Percentiles rank a stretch among this genome's conserved stretches.
Evolutionary conservation across 768 basidiomycete genomes (phyloP).

Genomic region (Fomitopsis serialis): DNA sequence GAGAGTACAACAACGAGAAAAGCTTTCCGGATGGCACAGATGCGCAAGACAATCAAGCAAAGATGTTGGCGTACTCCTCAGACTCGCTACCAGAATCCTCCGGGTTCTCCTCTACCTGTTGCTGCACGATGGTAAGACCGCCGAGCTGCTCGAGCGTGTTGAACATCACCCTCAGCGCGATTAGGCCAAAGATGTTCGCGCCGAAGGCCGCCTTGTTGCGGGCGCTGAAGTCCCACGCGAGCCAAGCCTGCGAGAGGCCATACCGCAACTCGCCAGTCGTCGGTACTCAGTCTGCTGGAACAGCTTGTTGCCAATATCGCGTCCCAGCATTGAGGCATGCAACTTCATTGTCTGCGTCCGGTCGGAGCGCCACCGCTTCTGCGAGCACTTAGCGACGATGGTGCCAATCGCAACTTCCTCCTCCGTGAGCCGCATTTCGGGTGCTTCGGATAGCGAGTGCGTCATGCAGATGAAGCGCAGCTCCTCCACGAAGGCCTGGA

Average conservation of each 20-base stretch:
- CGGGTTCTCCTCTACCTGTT: not conserved
- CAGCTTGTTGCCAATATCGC: constrained; percentile 40
- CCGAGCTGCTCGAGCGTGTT: constrained; percentile 47
- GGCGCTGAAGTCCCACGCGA: constrained; percentile 55
- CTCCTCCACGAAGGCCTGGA: constrained; percentile 55
- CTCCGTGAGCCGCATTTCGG: constrained; percentile 54
- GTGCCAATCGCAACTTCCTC: constrained; percentile 73
- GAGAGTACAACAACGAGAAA: no score
- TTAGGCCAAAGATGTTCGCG: constrained; percentile 59
- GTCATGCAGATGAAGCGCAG: constrained; percentile 65
- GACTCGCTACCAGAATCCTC: not conserved
- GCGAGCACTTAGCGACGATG: constrained; percentile 65
- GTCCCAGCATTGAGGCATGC: constrained; percentile 47
- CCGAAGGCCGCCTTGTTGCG: constrained; percentile 25
- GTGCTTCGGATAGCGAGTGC: constrained; percentile 55
- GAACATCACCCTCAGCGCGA: constrained; percentile 55
- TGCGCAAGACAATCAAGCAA: not conserved
- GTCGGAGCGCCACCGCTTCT: constrained; percentile 54
- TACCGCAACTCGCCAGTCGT: constrained; percentile 16
- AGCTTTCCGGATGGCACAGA: no score
- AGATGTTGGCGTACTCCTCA: not conserved
- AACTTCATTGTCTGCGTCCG: constrained; percentile 59
- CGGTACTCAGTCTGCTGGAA: constrained; percentile 8
- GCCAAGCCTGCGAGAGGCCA: constrained; percentile 52
- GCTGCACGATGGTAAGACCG: constrained; percentile 9